Evolutionary conservation across 495 filamentous ascomycete genomes (phyloP), one percentile per base, ranked within the genome.

Genomic region (Glonium stellatum): DNA sequence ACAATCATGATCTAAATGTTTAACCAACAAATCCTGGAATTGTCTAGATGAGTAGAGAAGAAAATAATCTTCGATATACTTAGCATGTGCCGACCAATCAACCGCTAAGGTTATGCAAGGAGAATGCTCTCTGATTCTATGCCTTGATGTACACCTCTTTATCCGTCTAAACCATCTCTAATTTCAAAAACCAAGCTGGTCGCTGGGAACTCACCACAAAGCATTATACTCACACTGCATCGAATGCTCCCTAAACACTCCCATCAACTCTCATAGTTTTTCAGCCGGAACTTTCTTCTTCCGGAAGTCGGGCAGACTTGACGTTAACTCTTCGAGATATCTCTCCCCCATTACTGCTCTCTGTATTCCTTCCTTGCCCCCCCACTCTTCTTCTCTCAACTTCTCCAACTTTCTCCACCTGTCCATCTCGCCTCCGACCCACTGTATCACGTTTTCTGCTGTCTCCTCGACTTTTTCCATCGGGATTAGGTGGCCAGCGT

Each of bases 401-500:
- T 76, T 76, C 68, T 88, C 83, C 67, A 88, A 80, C 13, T 76
- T 75, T 54, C 78, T 71, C 86, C 87, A 92, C 42, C 78, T 73
- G 48, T 75, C 63, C 65, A 92, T 62, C 69, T 91, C 86, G 47
- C 67, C 66, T 0, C 73, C 79, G 44, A 95, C 68, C 81, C 87
- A 96, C 2, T 64, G 68, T 1, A 77, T 82, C 4, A 81, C 81
- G 42, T 82, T 77, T 53, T 82, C 76, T 15, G 78, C 78, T 50
- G 82, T 86, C 60, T 80, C 75, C n/a, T 67, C 74, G 12, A 86
- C 85, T 51, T 80, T 79, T 70, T 95, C 90, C 79, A 95, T 87
- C 1, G 93, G 87, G 50, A 97, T 80, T 35, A 97, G 71, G 74
- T 98, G 93, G 1, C 93, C 90, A 13, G 77, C 77, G 0, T 79